A percentile compares a stretch with the other conserved stretches of the same genome.
phyloP scores from a whole-genome alignment of 2,329 filamentous ascomycete species.

The Fragosphaeria purpurea region DNA sequence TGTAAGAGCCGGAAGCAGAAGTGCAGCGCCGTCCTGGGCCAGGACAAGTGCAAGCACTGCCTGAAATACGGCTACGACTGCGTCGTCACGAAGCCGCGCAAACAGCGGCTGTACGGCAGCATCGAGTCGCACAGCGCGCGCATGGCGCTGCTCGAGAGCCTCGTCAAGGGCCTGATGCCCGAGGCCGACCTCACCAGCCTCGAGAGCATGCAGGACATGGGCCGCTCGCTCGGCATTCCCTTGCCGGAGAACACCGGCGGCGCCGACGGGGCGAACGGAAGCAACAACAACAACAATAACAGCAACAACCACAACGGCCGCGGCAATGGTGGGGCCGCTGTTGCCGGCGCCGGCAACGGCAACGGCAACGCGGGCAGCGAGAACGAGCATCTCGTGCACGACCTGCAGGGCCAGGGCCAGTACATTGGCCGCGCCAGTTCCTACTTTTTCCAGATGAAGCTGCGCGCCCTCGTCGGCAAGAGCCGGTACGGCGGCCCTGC shows the following conservation, averaged over 20 bases:
- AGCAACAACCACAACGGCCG: conserved; percentile 25
- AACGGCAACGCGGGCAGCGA: conserved; percentile 9
- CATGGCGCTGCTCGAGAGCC: conserved; percentile 28
- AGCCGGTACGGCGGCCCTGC: conserved; percentile 19
- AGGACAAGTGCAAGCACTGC: conserved; percentile 30
- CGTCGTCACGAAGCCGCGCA: conserved; percentile 30
- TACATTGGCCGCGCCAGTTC: conserved; percentile 33
- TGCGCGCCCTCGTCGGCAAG: conserved; percentile 21
- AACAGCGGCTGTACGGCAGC: conserved; percentile 30
- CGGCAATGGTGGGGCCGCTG: not conserved
- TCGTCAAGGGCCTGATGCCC: conserved; percentile 32
- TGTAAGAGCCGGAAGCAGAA: conserved; percentile 36
- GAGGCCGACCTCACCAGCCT: conserved; percentile 31
- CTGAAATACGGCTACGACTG: conserved; percentile 28
- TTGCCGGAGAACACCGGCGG: conserved; percentile 18
- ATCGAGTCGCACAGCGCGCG: conserved; percentile 28
- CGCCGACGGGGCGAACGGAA: conserved; percentile 9
- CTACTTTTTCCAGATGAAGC: conserved; percentile 30
- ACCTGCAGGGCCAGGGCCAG: conserved; percentile 33
- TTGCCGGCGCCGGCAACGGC: conserved; percentile 6
- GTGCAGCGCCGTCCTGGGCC: conserved; percentile 26
- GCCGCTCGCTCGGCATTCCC: conserved; percentile 27
- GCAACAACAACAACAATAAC: conserved; percentile 8
- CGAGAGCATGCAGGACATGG: conserved; percentile 29
- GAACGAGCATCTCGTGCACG: conserved; percentile 25